A percentile compares a stretch with the other conserved stretches of the same genome.
These are phyloP conservation scores for Dinochytrium kinnereticum DNA, from an alignment of 371 early-diverging fungal genomes.

Conservation along the genomic window DNA sequence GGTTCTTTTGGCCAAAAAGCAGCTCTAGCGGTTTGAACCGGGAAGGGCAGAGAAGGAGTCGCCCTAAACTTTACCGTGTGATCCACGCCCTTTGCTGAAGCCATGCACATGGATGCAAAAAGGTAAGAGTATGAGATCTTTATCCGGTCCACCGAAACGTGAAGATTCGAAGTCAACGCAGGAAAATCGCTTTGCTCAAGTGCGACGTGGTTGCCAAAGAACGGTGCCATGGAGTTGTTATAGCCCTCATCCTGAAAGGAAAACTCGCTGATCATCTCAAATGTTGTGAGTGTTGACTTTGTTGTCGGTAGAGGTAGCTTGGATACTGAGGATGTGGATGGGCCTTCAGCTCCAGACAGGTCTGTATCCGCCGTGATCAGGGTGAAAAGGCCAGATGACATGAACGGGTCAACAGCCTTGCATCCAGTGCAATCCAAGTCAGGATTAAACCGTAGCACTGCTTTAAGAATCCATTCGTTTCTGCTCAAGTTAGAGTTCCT, in stretches of 20 bases:
- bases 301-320: neutral
- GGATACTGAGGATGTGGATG: neutral
- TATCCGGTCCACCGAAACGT: neutral
- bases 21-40: neutral
- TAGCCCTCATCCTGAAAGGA: neutral
- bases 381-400: slow-evolving; percentile 17
- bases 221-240: neutral
- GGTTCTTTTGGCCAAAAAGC: slow-evolving; percentile 16
- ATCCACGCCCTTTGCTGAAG: neutral
- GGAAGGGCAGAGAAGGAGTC: neutral
- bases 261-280: slow-evolving; percentile 14
- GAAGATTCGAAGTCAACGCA: neutral
- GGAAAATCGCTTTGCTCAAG: neutral
- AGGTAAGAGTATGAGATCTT: slow-evolving; percentile 18
- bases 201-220: neutral
- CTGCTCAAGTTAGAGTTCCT: neutral
- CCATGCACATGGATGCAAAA: slow-evolving; percentile 13
- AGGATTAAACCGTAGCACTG: neutral
- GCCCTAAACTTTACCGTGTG: neutral
- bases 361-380: slow-evolving; percentile 16
- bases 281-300: slow-evolving; percentile 7
- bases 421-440: neutral
- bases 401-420: slow-evolving; percentile 11
- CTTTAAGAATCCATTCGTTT: slow-evolving; percentile 22
- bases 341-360: neutral